A percentile compares a stretch with the other conserved stretches of the same genome.
Evolutionary conservation across 352 stramenopile species (phyloP).

Genomic region (Globisporangium viniferum): DNA sequence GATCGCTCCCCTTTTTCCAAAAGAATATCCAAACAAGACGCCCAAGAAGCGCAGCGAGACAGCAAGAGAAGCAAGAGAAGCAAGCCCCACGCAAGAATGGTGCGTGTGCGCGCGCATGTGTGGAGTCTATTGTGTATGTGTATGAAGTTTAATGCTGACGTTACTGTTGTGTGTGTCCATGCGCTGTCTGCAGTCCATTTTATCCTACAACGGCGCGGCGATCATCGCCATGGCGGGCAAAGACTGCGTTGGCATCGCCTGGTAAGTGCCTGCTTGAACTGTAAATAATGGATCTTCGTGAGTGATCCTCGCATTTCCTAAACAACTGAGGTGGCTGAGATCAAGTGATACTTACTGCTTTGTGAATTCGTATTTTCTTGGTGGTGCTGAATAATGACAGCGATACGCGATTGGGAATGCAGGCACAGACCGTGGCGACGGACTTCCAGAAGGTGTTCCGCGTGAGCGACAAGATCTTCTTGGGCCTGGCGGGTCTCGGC

Average conservation of each 20-base stretch:
- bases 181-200: slow-evolving; percentile 53
- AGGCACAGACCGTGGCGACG: slow-evolving; percentile 96
- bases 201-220: slow-evolving; percentile 98
- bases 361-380: background rate
- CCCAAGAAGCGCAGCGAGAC: slow-evolving; percentile 1
- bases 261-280: slow-evolving; percentile 30
- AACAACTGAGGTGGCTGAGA: no score
- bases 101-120: slow-evolving; percentile 15
- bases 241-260: slow-evolving; percentile 98
- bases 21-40: slow-evolving; percentile 11
- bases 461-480: slow-evolving; percentile 94
- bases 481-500: slow-evolving; percentile 96
- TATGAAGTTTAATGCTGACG: background rate
- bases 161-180: background rate
- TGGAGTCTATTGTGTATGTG: background rate
- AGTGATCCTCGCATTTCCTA: no score
- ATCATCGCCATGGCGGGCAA: slow-evolving; percentile 99
- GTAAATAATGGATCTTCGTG: background rate
- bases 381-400: slow-evolving; percentile 29
- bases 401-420: slow-evolving; percentile 95
- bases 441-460: slow-evolving; percentile 99
- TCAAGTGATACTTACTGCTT: background rate
- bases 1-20: slow-evolving; percentile 1
- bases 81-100: slow-evolving; percentile 21
- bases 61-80: slow-evolving; percentile 3